Percentiles rank a stretch among this genome's conserved stretches.
Conservation (phyloP, 2,329 filamentous ascomycete genomes). For the Passalora sequoiae region DNA sequence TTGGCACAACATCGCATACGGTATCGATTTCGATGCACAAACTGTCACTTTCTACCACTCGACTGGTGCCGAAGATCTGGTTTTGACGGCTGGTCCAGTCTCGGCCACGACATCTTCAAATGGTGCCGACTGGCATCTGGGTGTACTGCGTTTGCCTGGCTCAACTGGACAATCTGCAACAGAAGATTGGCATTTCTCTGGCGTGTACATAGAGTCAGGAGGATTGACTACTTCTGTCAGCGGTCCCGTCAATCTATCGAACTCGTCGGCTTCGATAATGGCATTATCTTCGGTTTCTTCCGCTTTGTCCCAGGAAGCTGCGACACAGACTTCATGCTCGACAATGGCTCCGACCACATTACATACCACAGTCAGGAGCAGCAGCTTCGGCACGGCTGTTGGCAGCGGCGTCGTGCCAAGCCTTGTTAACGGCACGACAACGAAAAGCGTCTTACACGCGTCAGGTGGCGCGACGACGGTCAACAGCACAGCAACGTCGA, state of each 20-base stretch:
- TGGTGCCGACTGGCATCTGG: slow-evolving; percentile 68
- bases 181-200: slow-evolving; percentile 68
- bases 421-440: not conserved
- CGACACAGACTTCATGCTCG: slow-evolving; percentile 1
- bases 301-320: not conserved
- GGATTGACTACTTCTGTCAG: slow-evolving; percentile 26
- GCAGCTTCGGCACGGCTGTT: not conserved
- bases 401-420: not conserved
- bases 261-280: slow-evolving; percentile 6
- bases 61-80: slow-evolving; percentile 54
- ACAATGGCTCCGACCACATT: slow-evolving; percentile 2
- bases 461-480: not conserved
- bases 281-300: slow-evolving; percentile 6
- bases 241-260: slow-evolving; percentile 16
- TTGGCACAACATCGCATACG: slow-evolving; percentile 73
- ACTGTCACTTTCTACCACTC: slow-evolving; percentile 67
- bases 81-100: slow-evolving; percentile 56
- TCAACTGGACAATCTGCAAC: slow-evolving; percentile 44
- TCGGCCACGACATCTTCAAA: slow-evolving; percentile 55
- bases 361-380: not conserved
- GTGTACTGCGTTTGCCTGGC: slow-evolving; percentile 60
- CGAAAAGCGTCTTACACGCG: not conserved
- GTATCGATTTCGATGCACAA: slow-evolving; percentile 61
- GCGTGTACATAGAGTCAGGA: slow-evolving; percentile 65
- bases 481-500: not conserved